Base-by-base conservation (phyloP, 768 basidiomycete genomes). In the Termitomyces sp. region DNA sequence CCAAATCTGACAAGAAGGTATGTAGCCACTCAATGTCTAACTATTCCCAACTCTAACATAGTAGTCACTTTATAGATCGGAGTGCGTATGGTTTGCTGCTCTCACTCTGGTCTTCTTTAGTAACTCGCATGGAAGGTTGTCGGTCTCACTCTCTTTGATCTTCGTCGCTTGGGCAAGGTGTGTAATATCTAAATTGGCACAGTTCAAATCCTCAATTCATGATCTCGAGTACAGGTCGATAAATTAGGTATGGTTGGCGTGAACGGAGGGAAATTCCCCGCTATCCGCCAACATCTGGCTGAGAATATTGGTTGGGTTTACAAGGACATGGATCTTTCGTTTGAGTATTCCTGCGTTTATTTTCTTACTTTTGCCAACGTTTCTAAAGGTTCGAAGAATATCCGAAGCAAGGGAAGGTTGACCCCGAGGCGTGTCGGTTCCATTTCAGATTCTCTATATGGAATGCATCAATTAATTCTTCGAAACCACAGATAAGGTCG, bases 1-100 rank as follows among this genome's bases (percentile, higher is more conserved):
- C 93, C 16, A 92, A 87, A 67, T 95, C 93, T 5, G 95, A 96
- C 75, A 96, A 96, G 75, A 97, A 94, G 81, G 92, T 89, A 56
- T 54, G 75, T 56, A 12, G 29, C 37, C 42, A 19, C 12, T 16
- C 29, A 21, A 44, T 35, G 31, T 21, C 21, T 58, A 35, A 49
- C 56, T 38, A 29, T 32, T 27, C 34, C 38, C 40, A 44, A 45
- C 37, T 54, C 29, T 31, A 12, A n/a, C 31, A 47, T 19, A 11
- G 25, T n/a, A 37, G n/a, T n/a, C n/a, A n/a, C n/a, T n/a, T n/a
- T 45, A n/a, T 59, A 89, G 88, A 89, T 89, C 65, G 87, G 89
- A 52, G 88, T 89, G 71, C 59, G 84, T 74, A 47, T 14, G 50
- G 50, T 12, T 21, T 57, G 31, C 53, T 32, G 37, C 27, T 35